Evolutionary conservation across 1,139 yeast species (phyloP).

Genomic region (Zygosaccharomyces sapae): DNA sequence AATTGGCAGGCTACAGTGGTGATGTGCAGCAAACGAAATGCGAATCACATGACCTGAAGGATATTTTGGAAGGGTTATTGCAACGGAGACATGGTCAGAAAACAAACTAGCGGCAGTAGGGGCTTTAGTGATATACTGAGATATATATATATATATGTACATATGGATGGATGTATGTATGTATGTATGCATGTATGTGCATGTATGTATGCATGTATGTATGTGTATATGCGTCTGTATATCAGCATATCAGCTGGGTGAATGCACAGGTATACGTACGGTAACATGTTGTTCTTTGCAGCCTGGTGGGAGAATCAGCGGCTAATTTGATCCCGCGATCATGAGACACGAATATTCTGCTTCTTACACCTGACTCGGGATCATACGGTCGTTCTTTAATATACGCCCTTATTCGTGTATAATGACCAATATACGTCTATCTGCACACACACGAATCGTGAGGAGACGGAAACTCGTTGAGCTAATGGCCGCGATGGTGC

Average conservation of each 20-base stretch:
- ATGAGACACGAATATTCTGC: no score
- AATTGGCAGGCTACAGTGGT: conserved; percentile 4
- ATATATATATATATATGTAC: no score
- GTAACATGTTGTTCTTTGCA: no score
- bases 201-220: no score
- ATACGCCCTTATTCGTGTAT: background rate
- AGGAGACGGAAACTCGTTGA: conserved; percentile 1
- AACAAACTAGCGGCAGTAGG: background rate
- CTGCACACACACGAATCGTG: conserved; percentile 2
- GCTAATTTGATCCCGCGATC: background rate
- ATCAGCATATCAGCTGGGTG: no score
- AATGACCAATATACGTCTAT: background rate
- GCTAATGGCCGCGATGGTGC: conserved; percentile 5
- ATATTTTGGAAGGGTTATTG: conserved; percentile 1
- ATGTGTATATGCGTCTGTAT: no score
- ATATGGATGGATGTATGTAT: no score
- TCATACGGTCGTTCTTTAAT: background rate
- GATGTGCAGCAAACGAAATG: background rate
- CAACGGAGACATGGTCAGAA: background rate
- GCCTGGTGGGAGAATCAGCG: background rate
- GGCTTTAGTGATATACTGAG: no score
- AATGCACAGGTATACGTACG: no score
- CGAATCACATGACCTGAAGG: background rate
- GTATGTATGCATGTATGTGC: no score
- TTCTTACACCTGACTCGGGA: background rate